Conservation (phyloP, 345 rosid genomes). For the Salix viminalis region DNA sequence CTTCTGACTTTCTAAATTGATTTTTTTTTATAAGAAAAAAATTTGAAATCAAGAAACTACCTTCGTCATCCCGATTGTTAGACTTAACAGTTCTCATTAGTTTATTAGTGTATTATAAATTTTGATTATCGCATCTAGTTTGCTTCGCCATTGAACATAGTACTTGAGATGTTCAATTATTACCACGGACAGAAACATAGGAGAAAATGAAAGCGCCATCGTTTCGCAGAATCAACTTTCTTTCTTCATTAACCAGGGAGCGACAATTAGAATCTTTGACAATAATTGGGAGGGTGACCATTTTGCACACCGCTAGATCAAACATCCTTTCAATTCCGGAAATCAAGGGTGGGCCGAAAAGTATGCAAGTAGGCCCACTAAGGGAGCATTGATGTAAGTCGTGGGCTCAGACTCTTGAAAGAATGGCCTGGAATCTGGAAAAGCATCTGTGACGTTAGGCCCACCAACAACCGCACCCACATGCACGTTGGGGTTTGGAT, state of each 20-base stretch:
- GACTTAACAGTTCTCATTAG: too few species aligned
- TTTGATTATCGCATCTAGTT: too few species aligned
- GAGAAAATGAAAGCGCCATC: not conserved
- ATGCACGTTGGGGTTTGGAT: conserved; percentile 28
- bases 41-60: too few species aligned
- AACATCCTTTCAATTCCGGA: not conserved
- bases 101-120: too few species aligned
- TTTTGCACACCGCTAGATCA: conserved; percentile 51
- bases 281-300: conserved; percentile 43
- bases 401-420: conserved; percentile 37
- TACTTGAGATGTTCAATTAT: not conserved
- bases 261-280: conserved; percentile 15
- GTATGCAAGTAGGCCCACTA: conserved; percentile 25
- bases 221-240: not conserved
- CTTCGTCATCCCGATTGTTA: too few species aligned
- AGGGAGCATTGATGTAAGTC: conserved; percentile 32
- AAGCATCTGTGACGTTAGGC: conserved; percentile 29
- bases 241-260: conserved; percentile 10
- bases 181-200: not conserved
- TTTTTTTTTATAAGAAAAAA: too few species aligned
- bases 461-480: conserved; percentile 36
- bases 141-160: not conserved
- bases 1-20: too few species aligned
- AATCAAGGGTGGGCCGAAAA: conserved; percentile 54
- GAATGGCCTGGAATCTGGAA: conserved; percentile 32